These are phyloP conservation scores for Hemisphaericaspora nanyangensis DNA, from an alignment of 805 yeast species.

Conservation along the genomic window DNA sequence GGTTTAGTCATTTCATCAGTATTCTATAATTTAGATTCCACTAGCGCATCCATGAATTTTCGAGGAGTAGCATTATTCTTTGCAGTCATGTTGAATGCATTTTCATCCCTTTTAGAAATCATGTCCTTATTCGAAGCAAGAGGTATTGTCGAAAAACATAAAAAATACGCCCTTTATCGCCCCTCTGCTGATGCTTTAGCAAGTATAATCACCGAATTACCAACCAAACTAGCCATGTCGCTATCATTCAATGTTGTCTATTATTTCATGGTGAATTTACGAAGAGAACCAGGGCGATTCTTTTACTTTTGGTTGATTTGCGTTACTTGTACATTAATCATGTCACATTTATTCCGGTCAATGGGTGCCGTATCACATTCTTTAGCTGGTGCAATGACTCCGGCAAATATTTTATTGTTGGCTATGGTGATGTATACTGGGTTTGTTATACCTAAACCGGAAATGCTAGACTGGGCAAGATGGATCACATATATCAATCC, in stretches of 20 bases:
- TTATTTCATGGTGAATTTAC: slow-evolving; percentile 48
- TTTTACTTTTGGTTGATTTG: slow-evolving; percentile 32
- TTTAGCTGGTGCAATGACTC: slow-evolving; percentile 20
- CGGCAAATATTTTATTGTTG: slow-evolving; percentile 43
- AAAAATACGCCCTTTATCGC: slow-evolving; percentile 63
- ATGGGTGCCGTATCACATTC: neutral
- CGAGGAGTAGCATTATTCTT: slow-evolving; percentile 62
- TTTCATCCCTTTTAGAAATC: slow-evolving; percentile 55
- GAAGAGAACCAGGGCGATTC: slow-evolving; percentile 31
- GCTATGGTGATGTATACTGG: slow-evolving; percentile 54
- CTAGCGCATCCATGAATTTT: slow-evolving; percentile 53
- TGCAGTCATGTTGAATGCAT: slow-evolving; percentile 55
- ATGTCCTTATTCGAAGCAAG: slow-evolving; percentile 53
- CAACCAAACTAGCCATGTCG: slow-evolving; percentile 44
- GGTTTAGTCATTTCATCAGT: slow-evolving; percentile 58
- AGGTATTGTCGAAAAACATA: slow-evolving; percentile 65
- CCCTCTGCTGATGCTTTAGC: slow-evolving; percentile 73
- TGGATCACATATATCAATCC: slow-evolving; percentile 43
- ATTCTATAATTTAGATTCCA: slow-evolving; percentile 46
- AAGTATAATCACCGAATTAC: slow-evolving; percentile 54
- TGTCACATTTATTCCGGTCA: slow-evolving; percentile 35
- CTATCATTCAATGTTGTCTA: slow-evolving; percentile 23
- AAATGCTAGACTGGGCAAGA: slow-evolving; percentile 63
- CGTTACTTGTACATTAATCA: slow-evolving; percentile 33
- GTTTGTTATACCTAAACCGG: slow-evolving; percentile 37